These are phyloP conservation scores for Phytophthora constricta DNA, from an alignment of 352 stramenopile species.

Conservation along the genomic window DNA sequence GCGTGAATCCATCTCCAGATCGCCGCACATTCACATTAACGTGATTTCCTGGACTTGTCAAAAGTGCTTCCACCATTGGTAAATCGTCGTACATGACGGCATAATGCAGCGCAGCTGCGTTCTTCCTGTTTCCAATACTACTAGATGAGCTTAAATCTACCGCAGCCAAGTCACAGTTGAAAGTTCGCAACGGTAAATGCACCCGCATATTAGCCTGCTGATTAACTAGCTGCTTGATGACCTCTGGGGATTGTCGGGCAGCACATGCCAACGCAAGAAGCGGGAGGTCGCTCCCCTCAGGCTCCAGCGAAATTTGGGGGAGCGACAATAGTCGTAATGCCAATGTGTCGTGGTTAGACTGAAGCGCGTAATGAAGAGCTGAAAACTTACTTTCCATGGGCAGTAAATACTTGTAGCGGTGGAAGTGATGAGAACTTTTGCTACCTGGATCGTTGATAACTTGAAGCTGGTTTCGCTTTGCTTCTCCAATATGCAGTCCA, in stretches of 20 bases:
- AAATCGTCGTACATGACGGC: constrained; percentile 70
- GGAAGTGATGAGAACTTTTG: neutral
- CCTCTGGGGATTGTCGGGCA: constrained; percentile 45
- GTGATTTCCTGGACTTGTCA: constrained; percentile 29
- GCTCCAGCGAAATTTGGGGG: constrained; percentile 36
- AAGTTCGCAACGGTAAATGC: constrained; percentile 53
- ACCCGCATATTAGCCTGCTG: constrained; percentile 68
- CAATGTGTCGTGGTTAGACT: constrained; percentile 51
- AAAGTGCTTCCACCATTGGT: constrained; percentile 43
- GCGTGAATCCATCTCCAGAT: constrained; percentile 69
- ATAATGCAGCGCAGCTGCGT: constrained; percentile 66
- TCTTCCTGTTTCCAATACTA: constrained; percentile 44
- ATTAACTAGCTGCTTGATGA: constrained; percentile 54
- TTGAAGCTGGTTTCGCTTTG: constrained; percentile 52
- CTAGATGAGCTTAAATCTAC: constrained; percentile 21
- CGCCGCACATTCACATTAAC: constrained; percentile 66
- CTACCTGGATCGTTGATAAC: constrained; percentile 10
- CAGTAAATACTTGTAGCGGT: constrained; percentile 51
- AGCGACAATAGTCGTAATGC: constrained; percentile 41
- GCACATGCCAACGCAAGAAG: constrained; percentile 63
- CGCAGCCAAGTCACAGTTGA: constrained; percentile 21
- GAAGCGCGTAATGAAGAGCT: constrained; percentile 65
- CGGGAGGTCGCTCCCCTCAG: constrained; percentile 63
- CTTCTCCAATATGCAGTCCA: constrained; percentile 44
- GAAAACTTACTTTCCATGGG: constrained; percentile 62